A percentile compares a stretch with the other conserved stretches of the same genome.
Conservation (phyloP, 805 yeast genomes). For the Saccharomyces kudriavzevii region DNA sequence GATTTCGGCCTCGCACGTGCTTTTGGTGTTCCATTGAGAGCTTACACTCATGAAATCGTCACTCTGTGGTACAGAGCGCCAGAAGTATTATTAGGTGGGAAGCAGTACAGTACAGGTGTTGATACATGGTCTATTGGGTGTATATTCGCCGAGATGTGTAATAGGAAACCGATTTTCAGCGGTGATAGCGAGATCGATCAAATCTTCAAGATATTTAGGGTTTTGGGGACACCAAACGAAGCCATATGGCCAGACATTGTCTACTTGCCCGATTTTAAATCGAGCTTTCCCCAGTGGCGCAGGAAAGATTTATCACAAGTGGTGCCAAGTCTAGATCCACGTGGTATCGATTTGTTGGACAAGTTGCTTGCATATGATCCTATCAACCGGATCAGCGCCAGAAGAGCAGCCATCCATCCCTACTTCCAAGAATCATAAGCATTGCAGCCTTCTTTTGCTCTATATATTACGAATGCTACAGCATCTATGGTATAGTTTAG, state of each 20-base stretch:
- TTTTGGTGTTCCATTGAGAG: constrained; percentile 94
- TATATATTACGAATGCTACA: neutral
- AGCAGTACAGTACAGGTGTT: constrained; percentile 92
- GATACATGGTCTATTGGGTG: constrained; percentile 99
- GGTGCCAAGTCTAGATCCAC: constrained; percentile 71
- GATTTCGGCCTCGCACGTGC: constrained; percentile 97
- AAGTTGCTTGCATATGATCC: constrained; percentile 86
- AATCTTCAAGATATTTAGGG: constrained; percentile 78
- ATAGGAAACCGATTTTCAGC: constrained; percentile 95
- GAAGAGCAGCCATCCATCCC: constrained; percentile 83
- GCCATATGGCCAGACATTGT: constrained; percentile 96
- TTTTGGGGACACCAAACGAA: constrained; percentile 96
- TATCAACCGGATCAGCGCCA: constrained; percentile 86
- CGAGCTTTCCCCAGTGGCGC: constrained; percentile 75
- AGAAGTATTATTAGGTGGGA: constrained; percentile 87
- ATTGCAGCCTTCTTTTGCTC: neutral
- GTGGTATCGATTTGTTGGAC: constrained; percentile 77
- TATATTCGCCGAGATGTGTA: constrained; percentile 94
- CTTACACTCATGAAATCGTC: constrained; percentile 95
- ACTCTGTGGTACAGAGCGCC: constrained; percentile 98
- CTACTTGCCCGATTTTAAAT: constrained; percentile 76
- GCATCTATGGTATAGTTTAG: neutral
- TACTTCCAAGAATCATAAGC: constrained; percentile 31
- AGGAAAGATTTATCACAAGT: constrained; percentile 80
- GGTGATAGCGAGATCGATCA: constrained; percentile 97